Percentiles rank a stretch among this genome's conserved stretches.
Evolutionary conservation across 2,329 filamentous ascomycete genomes (phyloP).

Genomic region (Remersonia thermophila): DNA sequence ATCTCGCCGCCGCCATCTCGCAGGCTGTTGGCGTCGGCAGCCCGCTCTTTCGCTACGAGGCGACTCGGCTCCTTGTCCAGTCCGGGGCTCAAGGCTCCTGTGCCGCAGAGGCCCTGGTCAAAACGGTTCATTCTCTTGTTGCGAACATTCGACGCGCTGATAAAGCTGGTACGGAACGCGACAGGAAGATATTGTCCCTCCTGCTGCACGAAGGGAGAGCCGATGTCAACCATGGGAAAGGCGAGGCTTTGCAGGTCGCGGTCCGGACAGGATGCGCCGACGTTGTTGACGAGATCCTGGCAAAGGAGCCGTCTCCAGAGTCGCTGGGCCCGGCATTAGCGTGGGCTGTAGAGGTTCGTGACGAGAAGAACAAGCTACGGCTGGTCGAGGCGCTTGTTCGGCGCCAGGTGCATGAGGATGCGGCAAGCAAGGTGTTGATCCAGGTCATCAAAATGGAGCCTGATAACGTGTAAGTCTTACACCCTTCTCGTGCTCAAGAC

Average conservation of each 20-base stretch:
- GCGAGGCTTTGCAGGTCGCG: slow-evolving; percentile 17
- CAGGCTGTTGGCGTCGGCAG: slow-evolving; percentile 13
- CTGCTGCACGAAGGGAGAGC: slow-evolving; percentile 16
- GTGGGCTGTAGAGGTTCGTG: slow-evolving; percentile 13
- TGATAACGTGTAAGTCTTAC: slow-evolving; percentile 13
- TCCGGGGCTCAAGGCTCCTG: slow-evolving; percentile 14
- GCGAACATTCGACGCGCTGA: slow-evolving; percentile 4
- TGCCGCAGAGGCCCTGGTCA: slow-evolving; percentile 15
- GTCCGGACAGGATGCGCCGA: slow-evolving; percentile 11
- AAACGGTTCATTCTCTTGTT: slow-evolving; percentile 11
- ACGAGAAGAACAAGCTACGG: slow-evolving; percentile 6
- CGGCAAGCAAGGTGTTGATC: slow-evolving; percentile 16
- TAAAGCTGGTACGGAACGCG: slow-evolving; percentile 8
- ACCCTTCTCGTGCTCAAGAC: no score
- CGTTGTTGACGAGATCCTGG: slow-evolving; percentile 15
- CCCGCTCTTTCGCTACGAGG: slow-evolving; percentile 10
- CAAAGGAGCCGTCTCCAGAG: slow-evolving; percentile 12
- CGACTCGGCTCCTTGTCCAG: slow-evolving; percentile 10
- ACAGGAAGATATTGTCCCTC: slow-evolving; percentile 14
- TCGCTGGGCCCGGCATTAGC: slow-evolving; percentile 15
- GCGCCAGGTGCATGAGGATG: slow-evolving; percentile 13
- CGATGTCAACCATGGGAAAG: slow-evolving; percentile 15
- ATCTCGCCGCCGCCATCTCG: slow-evolving; percentile 13
- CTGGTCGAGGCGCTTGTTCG: slow-evolving; percentile 16
- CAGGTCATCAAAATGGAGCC: slow-evolving; percentile 13